Conservation (phyloP, 331 rosid genomes). For the Pyracantha coccinea region DNA sequence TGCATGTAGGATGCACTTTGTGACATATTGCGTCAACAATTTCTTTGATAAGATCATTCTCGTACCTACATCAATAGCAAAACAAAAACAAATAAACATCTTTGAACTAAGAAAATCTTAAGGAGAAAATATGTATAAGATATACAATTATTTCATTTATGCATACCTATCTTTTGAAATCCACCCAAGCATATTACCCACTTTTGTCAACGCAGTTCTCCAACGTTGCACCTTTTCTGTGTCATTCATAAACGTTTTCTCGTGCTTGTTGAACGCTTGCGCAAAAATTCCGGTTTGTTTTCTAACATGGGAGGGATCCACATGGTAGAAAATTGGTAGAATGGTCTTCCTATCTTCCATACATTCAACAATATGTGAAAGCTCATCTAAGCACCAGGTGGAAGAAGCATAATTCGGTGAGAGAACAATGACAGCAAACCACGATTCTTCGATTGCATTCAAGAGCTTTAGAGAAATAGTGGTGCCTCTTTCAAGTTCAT, state of each 20-base stretch:
- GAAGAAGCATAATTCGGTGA: slow-evolving; percentile 10
- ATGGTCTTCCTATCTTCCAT: not conserved
- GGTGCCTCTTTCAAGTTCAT: not conserved
- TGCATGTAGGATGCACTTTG: not conserved
- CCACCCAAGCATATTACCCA: slow-evolving; percentile 1
- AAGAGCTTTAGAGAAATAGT: not conserved
- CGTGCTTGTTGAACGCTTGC: not conserved
- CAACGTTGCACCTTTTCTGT: not conserved
- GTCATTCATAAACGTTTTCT: not conserved
- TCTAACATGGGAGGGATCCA: not conserved
- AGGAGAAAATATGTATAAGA: not conserved
- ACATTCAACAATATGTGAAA: slow-evolving; percentile 1
- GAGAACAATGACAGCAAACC: not conserved
- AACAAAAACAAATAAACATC: not conserved
- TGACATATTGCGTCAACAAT: not conserved
- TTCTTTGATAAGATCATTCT: not conserved
- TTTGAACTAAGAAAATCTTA: not conserved
- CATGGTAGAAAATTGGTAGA: not conserved
- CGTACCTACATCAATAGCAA: not conserved
- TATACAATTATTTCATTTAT: not conserved
- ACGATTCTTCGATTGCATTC: not conserved
- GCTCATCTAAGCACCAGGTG: slow-evolving; percentile 12
- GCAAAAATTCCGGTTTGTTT: not conserved
- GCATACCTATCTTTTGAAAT: not conserved
- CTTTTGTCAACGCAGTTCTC: not conserved